Conservation (phyloP, 2,329 filamentous ascomycete species). For the Ceratocystis papillata region DNA sequence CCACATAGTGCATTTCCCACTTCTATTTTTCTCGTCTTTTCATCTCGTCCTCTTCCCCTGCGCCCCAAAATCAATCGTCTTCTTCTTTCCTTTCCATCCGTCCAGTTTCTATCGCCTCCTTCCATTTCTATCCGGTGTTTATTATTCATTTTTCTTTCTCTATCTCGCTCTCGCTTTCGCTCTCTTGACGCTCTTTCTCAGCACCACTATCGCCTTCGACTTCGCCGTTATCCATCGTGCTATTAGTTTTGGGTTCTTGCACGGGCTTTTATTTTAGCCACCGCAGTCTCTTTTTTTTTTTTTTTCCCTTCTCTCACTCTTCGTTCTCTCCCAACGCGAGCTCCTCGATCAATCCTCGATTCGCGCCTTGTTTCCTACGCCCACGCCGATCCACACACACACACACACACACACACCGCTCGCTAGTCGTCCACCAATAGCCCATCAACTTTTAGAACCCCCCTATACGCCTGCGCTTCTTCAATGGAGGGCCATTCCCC, state of each 20-base stretch:
- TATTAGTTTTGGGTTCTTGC: background rate
- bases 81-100: background rate
- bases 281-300: background rate
- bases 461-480: background rate
- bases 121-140: background rate
- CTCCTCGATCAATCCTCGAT: background rate
- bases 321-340: background rate
- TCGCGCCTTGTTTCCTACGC: background rate
- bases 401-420: background rate
- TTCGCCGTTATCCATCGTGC: background rate
- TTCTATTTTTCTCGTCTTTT: background rate
- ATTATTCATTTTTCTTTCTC: background rate
- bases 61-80: background rate
- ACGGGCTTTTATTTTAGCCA: background rate
- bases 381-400: background rate
- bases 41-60: background rate
- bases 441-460: background rate
- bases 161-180: background rate
- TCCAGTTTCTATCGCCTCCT: background rate
- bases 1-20: background rate
- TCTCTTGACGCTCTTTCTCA: background rate
- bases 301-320: background rate
- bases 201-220: background rate
- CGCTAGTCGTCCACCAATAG: background rate
- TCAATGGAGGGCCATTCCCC: slow-evolving; percentile 26